Evolutionary conservation across 768 basidiomycete species (phyloP), one percentile per base, ranked within the genome.

Genomic region (Pleurotus citrinopileatus): DNA sequence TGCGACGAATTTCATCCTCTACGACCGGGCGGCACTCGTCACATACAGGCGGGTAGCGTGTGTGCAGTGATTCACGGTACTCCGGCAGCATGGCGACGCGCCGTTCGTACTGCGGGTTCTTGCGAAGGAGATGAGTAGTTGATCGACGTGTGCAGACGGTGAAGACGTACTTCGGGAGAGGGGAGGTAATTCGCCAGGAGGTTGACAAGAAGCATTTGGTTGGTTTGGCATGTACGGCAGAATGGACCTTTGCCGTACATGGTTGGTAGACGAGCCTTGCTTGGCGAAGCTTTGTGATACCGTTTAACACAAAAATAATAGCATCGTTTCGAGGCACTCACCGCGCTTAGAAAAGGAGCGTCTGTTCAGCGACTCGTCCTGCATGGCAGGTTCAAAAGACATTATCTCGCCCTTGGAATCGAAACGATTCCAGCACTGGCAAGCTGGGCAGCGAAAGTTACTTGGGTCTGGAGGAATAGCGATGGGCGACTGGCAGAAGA

Each of bases 131-230:
- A 47, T 54, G 47, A 52, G 44, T 32, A n/a, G 48, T n/a, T 50
- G 27, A 12, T 5, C 13, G 17, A 9, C 34, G 15, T 10, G 52
- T 19, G 19, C 47, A 28, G 26, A 34, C 23, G 57, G 5, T 15
- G 53, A 42, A 37, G 38, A 74, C 86, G 60, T 64, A 93, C 93
- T 55, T 81, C 79, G n/a, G 84, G 80, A 22, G 82, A 71, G 8
- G 94, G 94, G 0, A 96, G 79, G 67, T 95, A 98, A 61, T 89
- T 94, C 13, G 94, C 89, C 27, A 98, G 72, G 53, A 98, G 80
- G 67, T 94, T 91, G 57, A 90, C 74, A 51, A 93, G 74, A 34
- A 98, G 79, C 74, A 84, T 87, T 63, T 97, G 94, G 68, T 98
- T 98, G n/a, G 91, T 90, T 61, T 88, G 86, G 67, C 95, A 97